Evolutionary conservation across 2,329 filamentous ascomycete species (phyloP).

Genomic region (Claviceps maximensis): DNA sequence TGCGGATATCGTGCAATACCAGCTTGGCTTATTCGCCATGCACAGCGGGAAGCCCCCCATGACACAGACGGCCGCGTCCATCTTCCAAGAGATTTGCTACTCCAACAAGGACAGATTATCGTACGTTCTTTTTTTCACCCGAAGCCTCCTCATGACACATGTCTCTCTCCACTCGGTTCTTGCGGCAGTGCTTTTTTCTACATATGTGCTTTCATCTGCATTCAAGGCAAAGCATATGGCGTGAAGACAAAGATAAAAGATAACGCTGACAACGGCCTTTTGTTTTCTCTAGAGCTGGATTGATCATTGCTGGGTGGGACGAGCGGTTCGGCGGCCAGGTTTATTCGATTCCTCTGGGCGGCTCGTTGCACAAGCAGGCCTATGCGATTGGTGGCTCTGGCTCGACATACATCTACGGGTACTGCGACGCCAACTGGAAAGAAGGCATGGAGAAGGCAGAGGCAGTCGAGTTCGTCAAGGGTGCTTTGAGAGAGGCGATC

Average conservation of each 20-base stretch:
- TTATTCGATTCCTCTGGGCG: constrained; percentile 91
- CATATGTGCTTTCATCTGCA: background rate
- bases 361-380: constrained; percentile 91
- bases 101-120: constrained; percentile 88
- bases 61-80: constrained; percentile 84
- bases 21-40: constrained; percentile 85
- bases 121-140: constrained; percentile 47
- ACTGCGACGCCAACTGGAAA: constrained; percentile 91
- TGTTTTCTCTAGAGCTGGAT: constrained; percentile 54
- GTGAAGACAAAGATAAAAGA: background rate
- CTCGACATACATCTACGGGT: constrained; percentile 98
- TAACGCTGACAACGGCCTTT: background rate
- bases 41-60: constrained; percentile 81
- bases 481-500: constrained; percentile 82
- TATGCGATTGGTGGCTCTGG: constrained; percentile 95
- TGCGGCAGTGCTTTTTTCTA: background rate
- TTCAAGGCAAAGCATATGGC: background rate
- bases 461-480: constrained; percentile 86
- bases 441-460: constrained; percentile 90
- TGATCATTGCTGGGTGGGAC: constrained; percentile 98
- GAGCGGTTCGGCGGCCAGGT: constrained; percentile 90
- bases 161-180: background rate
- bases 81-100: constrained; percentile 98
- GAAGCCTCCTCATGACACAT: background rate
- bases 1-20: constrained; percentile 94